A percentile compares a stretch with the other conserved stretches of the same genome.
These are phyloP conservation scores for Globisporangium mamillatum DNA, from an alignment of 352 stramenopile species.

Conservation along the genomic window DNA sequence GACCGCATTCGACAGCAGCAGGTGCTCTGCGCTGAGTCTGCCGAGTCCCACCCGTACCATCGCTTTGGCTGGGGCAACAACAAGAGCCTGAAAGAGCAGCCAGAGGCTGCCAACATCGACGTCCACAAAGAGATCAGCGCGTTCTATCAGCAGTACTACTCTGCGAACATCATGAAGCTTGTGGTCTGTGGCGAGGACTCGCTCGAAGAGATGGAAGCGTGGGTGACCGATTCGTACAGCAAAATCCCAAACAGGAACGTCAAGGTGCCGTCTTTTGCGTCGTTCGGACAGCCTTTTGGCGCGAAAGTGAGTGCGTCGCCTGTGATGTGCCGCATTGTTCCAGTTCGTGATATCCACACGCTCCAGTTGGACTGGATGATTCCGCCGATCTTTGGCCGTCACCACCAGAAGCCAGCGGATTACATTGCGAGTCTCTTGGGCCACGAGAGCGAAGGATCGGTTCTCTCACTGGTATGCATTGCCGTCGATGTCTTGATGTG, in stretches of 20 bases:
- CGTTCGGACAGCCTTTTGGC: constrained; percentile 51
- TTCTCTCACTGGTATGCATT: constrained; percentile 69
- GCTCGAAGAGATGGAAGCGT: constrained; percentile 67
- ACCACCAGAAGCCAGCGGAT: constrained; percentile 76
- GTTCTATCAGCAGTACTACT: constrained; percentile 78
- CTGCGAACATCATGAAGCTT: constrained; percentile 83
- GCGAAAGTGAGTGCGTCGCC: constrained; percentile 30
- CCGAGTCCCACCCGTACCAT: constrained; percentile 64
- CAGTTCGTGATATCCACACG: constrained; percentile 75
- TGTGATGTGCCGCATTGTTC: constrained; percentile 65
- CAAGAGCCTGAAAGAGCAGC: constrained; percentile 59
- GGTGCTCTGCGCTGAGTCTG: constrained; percentile 64
- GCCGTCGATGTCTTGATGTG: neutral
- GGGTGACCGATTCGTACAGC: constrained; percentile 60
- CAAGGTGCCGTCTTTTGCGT: constrained; percentile 36
- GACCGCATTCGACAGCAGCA: constrained; percentile 72
- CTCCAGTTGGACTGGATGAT: constrained; percentile 81
- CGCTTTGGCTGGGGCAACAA: constrained; percentile 86
- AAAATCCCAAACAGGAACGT: constrained; percentile 59
- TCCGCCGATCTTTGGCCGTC: constrained; percentile 56
- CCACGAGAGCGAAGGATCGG: constrained; percentile 80
- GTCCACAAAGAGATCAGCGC: constrained; percentile 54
- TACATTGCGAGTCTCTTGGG: constrained; percentile 80
- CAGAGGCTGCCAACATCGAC: constrained; percentile 39
- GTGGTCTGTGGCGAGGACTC: constrained; percentile 74